Evolutionary conservation across 495 filamentous ascomycete species (phyloP), one percentile per base, ranked within the genome.

Genomic region (Clohesyomyces aquaticus): DNA sequence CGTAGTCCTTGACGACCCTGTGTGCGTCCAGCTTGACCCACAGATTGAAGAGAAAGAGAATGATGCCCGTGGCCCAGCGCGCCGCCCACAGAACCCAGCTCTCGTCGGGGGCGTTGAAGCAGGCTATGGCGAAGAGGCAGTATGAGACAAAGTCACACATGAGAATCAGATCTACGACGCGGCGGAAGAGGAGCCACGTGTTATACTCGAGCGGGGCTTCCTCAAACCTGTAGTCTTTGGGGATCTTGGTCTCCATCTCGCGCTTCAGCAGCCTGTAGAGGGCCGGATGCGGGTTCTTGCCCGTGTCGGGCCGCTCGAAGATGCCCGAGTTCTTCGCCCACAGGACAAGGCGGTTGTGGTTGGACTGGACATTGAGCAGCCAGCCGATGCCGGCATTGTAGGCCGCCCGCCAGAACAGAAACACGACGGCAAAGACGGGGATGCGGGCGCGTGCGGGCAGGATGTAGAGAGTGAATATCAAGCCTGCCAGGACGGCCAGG

Each of bases 11-110:
- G 69, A 98, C 94, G n/a, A 98, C 94, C 55, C 94, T 80, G 75
- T 98, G 94, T 19, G 94, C 94, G 75, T 98, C 94, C 58, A 98
- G 80, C 78, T 98, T 98, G 56, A 98, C 94, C 95, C 95, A 98
- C 18, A 97, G 83, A 76, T 98, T 98, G 82, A 98, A 98, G 58
- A 87, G 81, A 53, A 98, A 87, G n/a, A 96, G 78, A 18, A 82
- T 76, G 55, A 91, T 83, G 21, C 95, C 94, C 32, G 85, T 80
- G n/a, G 81, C 66, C 94, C 95, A 98, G 65, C 94, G 88, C 58
- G 85, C 78, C 38, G 82, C 65, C 45, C 86, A 88, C 78, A 93
- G 86, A 55, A 79, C 66, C 53, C 88, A 65, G 51, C 80, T 82
- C 79, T 98, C 94, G 54, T 82, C 83, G 9, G 95, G 94, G 49